Base-by-base conservation (phyloP, 805 yeast genomes). In the Cyberlindnera petersonii region DNA sequence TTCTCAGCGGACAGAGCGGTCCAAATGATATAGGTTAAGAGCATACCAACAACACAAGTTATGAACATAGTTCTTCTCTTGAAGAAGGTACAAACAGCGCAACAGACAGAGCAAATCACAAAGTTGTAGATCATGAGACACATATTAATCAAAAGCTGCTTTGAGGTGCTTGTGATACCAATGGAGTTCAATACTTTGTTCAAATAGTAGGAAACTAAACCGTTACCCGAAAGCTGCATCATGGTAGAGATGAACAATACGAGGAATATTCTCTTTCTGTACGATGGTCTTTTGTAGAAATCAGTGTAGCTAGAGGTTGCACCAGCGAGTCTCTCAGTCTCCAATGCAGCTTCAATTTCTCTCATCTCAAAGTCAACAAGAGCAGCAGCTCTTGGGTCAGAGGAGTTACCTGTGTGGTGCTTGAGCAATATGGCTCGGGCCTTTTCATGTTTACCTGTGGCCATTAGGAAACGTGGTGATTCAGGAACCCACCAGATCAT, bases 191-290 rank as follows among this genome's bases (percentile, higher is more conserved):
- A n/a, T n/a, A n/a, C n/a, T n/a, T n/a, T n/a, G n/a, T n/a, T n/a
- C n/a, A n/a, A n/a, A n/a, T n/a, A 56, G 60, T 71, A 72, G 4
- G 75, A 66, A 15, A 72, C 72, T 35, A 73, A 56, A 37, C 73
- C 74, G 48, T 71, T 72, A 48, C 79, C 79, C n/a, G 75, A 67
- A 18, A 69, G 53, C 49, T 70, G 75, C 66, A 62, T 62, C 44
- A 68, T 50, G 23, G 54, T 44, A 20, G 62, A 65, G 17, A 64
- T 51, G 49, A 60, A 55, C 17, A 53, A 17, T 24, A 58, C 46
- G 43, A 69, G 44, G 41, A 63, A 55, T 49, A 66, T 51, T 58
- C 77, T 63, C 50, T 64, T 68, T 44, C 71, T 58, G 50, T 64
- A 55, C 10, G 63, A 62, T 9, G 44, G 59, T 35, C 65, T 40